phyloP scores from a whole-genome alignment of 23 red algal genomes.

The Gracilaria domingensis region DNA sequence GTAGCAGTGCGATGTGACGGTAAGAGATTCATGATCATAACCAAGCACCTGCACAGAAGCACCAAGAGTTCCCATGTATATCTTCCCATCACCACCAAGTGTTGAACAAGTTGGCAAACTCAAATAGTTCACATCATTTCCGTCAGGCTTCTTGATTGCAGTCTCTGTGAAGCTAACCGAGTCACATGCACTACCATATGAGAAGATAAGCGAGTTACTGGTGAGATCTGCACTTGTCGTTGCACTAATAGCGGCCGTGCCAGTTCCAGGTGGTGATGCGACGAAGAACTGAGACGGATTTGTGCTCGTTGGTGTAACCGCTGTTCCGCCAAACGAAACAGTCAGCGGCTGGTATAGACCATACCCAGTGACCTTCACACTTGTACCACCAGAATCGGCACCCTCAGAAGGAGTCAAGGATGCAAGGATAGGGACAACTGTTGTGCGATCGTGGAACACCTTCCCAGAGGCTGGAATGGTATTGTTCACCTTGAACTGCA shows the following conservation, averaged over 20 bases:
- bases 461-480: background rate
- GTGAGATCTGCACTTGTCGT: constrained; percentile 30
- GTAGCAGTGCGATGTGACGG: constrained; percentile 42
- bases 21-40: constrained; percentile 16
- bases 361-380: constrained; percentile 49
- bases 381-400: constrained; percentile 28
- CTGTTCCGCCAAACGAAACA: constrained; percentile 29
- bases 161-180: constrained; percentile 29
- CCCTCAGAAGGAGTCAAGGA: constrained; percentile 37
- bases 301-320: constrained; percentile 15
- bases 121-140: constrained; percentile 35
- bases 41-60: constrained; percentile 60
- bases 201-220: constrained; percentile 54
- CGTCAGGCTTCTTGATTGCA: constrained; percentile 8
- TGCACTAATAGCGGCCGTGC: constrained; percentile 24
- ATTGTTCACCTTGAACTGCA: constrained; percentile 50
- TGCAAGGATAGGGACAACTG: constrained; percentile 63
- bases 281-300: constrained; percentile 49
- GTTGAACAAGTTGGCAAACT: constrained; percentile 55
- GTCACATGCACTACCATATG: constrained; percentile 57
- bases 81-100: constrained; percentile 39
- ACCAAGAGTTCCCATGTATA: constrained; percentile 74
- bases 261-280: constrained; percentile 3
- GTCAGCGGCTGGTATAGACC: constrained; percentile 50
- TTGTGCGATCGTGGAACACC: constrained; percentile 40